Evolutionary conservation across 768 basidiomycete species (phyloP), one percentile per base, ranked within the genome.

Genomic region (Chalciporus piperatus): DNA sequence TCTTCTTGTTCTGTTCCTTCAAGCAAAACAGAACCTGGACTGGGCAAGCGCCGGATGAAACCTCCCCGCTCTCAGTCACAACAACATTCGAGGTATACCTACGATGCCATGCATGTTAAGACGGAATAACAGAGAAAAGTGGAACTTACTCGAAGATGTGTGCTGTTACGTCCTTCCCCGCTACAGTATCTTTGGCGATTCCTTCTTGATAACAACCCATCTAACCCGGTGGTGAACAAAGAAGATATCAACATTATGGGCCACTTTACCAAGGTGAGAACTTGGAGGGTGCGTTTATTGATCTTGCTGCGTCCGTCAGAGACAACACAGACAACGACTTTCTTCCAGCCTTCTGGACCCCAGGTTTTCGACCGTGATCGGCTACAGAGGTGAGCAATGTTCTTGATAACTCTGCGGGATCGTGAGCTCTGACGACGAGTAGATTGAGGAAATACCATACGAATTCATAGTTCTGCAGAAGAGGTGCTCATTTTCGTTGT

Each of bases 1-100:
- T 96, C 78, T 96, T 95, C 78, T 93, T 93, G 78, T 95, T 97
- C 73, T 92, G 89, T 68, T 95, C 92, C 70, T 95, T 95, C 62
- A 95, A 74, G 64, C 92, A 93, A 74, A 94, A 94, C 41, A 98
- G 74, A 59, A 91, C 78, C 69, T 94, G 95, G 52, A 92, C 83
- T 1, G 93, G 85, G 61, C 88, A 90, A 1, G 79, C 71, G n/a
- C 84, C 81, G 45, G 78, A 75, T 0, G 84, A 82, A 12, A 93
- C 86, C 67, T 95, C 92, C 22, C 92, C 92, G 1, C 76, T 76
- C 11, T 89, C 86, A 6, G 87, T 84, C 41, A 89, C 89, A 44
- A 92, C 72, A 33, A 89, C 88, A 50, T 77, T 85, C 20, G 89
- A 81, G 6, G 91, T 92, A 63, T 88, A 91, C 62, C 87, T 85